Conservation (phyloP, 306 rosid genomes). For the Oemleria cerasiformis region DNA sequence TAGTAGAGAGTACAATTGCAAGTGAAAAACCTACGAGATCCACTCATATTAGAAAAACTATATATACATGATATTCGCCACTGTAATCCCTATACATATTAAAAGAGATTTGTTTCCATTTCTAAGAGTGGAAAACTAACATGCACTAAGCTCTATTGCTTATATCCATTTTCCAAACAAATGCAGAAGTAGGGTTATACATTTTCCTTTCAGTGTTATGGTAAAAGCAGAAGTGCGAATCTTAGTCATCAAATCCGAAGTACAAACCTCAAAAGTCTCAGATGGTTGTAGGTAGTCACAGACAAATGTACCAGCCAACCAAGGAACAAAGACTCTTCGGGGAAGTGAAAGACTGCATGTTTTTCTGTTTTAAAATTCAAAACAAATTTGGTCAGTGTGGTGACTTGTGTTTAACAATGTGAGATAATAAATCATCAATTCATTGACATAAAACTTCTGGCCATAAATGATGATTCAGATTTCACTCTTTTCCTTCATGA, state of each 20-base stretch:
- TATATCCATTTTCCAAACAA: too few species aligned
- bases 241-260: not conserved
- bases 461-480: not conserved
- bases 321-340: constrained; percentile 85
- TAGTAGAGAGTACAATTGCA: too few species aligned
- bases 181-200: too few species aligned
- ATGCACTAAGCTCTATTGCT: too few species aligned
- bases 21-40: too few species aligned
- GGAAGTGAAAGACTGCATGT: constrained; percentile 71
- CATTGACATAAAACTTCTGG: not conserved
- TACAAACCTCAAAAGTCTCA: constrained; percentile 75
- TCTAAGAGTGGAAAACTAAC: too few species aligned
- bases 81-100: too few species aligned
- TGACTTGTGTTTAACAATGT: not conserved
- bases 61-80: too few species aligned
- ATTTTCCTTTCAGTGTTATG: not conserved
- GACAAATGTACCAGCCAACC: constrained; percentile 63
- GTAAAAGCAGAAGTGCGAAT: not conserved
- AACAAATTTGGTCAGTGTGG: constrained; percentile 10
- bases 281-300: constrained; percentile 91
- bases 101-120: too few species aligned
- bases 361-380: constrained; percentile 49
- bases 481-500: not conserved
- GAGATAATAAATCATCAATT: not conserved
- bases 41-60: too few species aligned